A percentile compares a stretch with the other conserved stretches of the same genome.
Evolutionary conservation across 2,329 filamentous ascomycete genomes (phyloP).

Genomic region (Exophiala oligosperma): DNA sequence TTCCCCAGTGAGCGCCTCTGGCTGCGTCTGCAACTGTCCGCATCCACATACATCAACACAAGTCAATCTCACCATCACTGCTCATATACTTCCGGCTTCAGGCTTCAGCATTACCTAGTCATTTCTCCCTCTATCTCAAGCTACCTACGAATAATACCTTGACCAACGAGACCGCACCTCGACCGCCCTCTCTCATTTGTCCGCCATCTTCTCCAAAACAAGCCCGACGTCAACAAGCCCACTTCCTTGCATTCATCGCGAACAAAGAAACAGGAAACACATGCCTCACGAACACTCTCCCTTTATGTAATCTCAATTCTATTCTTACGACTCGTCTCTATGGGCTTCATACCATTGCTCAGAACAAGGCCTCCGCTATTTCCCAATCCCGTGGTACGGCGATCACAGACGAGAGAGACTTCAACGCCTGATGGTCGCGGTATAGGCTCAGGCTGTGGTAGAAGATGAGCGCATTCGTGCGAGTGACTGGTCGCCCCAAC

Average conservation of each 20-base stretch:
- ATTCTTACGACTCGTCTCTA: conserved; percentile 15
- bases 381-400: conserved; percentile 10
- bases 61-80: neutral
- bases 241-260: neutral
- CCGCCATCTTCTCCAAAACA: neutral
- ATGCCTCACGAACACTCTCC: conserved; percentile 1
- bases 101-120: neutral
- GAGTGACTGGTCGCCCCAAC: conserved; percentile 96
- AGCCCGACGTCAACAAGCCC: conserved; percentile 3
- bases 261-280: neutral
- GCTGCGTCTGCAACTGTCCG: neutral
- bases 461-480: conserved; percentile 77
- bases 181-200: neutral
- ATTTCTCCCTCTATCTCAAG: neutral
- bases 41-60: neutral
- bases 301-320: conserved; percentile 12
- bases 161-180: neutral
- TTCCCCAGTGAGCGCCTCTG: neutral
- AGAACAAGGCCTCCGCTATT: conserved; percentile 22
- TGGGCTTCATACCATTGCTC: conserved; percentile 27
- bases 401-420: conserved; percentile 11
- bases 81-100: neutral
- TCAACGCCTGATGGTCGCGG: conserved; percentile 20
- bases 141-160: neutral
- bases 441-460: conserved; percentile 19